Evolutionary conservation across 202 grass and related monocot species (phyloP), one percentile per base, ranked within the genome.

Genomic region (Carex sylvatica): DNA sequence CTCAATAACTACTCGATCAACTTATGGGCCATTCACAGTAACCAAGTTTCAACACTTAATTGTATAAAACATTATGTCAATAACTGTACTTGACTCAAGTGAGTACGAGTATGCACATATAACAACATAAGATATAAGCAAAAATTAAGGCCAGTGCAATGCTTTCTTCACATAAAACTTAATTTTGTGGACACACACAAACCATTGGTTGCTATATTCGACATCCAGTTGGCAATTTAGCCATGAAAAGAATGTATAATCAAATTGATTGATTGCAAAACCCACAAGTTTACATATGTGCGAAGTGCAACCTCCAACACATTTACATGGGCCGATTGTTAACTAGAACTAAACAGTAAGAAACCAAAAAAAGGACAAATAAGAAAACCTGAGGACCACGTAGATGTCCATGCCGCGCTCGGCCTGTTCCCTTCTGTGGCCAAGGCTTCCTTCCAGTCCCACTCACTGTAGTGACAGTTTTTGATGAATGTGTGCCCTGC

Each of bases 401-500:
- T 30, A 95, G 55, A 83, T 91, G 91, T 82, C 95, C 92, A 86
- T 95, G 92, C 5, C 89, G 74, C 74, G 95, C 95, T 85, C 90
- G 87, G 35, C 92, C 87, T 3, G 95, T 95, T 84, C 87, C 86
- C 23, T 95, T 98, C 87, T 98, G 92, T 1, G 66, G 85, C 71
- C 92, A 93, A 5, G 90, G 90, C 40, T 98, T 98, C 81, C 75
- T 93, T 35, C 95, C 95, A 33, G 90, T 93, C 15, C 95, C 95
- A 42, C 90, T 98, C 16, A 98, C 95, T 87, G 92, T 89, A 38
- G 90, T 93, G 67, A 94, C 88, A 6, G 89, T 95, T 91, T 98
- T 95, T 56, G 90, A 93, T 78, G 89, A 93, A 61, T 93, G 95
- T 65, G 89, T 91, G 18, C 90, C 95, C 92, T 95, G 84, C 54